phyloP scores from a whole-genome alignment of 2,329 filamentous ascomycete species.

The Apiospora koreana region DNA sequence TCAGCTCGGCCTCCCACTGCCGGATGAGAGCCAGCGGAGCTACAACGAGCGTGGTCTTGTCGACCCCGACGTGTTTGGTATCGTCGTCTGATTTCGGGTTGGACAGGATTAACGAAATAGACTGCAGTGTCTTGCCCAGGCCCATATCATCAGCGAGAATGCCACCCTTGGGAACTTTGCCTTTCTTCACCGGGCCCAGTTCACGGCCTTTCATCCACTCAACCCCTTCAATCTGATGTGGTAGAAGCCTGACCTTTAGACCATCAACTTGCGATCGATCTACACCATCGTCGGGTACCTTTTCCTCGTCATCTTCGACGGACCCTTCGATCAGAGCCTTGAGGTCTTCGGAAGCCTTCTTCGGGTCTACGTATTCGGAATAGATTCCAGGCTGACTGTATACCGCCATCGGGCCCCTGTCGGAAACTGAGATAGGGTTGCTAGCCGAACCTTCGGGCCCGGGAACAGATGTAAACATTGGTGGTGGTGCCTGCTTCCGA shows the following conservation, averaged over 20 bases:
- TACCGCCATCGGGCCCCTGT: conserved; percentile 26
- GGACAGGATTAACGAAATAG: conserved; percentile 81
- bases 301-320: conserved; percentile 68
- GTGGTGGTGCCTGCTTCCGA: conserved; percentile 46
- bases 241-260: conserved; percentile 82
- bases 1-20: conserved; percentile 95
- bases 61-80: conserved; percentile 56
- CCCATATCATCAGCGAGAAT: conserved; percentile 98
- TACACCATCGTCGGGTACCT: conserved; percentile 45
- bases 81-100: conserved; percentile 69
- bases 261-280: conserved; percentile 70
- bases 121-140: conserved; percentile 93
- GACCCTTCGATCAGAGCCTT: conserved; percentile 82
- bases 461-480: conserved; percentile 49
- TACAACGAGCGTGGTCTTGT: conserved; percentile 85
- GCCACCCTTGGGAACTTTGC: conserved; percentile 82
- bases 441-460: conserved; percentile 26
- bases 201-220: conserved; percentile 96
- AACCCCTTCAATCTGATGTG: conserved; percentile 92
- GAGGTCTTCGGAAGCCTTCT: conserved; percentile 72
- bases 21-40: conserved; percentile 92
- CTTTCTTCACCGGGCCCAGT: conserved; percentile 79
- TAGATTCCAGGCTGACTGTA: conserved; percentile 45
- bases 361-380: conserved; percentile 67
- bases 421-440: conserved; percentile 32